Base-by-base conservation (phyloP, 371 early-diverging fungal genomes). In the Mucor lusitanicus region DNA sequence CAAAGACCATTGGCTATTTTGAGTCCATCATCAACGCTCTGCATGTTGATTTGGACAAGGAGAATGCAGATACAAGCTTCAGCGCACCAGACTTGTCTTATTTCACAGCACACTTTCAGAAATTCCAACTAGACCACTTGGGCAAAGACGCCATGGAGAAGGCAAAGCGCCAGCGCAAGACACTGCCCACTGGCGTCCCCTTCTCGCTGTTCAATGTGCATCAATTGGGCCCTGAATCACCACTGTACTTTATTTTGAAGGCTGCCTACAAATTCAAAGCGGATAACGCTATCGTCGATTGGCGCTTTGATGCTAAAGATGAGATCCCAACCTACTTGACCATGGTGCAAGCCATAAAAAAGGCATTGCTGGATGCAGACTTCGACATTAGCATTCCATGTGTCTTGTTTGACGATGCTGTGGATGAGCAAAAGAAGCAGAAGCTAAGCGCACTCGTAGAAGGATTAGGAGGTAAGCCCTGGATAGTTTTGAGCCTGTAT, bases 81-180 rank as follows among this genome's bases (percentile, higher is more conserved):
- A 77, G 79, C 48, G 82, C 87, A 58, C 81, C 87, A 37, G 88
- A 87, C 12, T 73, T 91, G 28, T 80, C 89, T 3, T 77, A 77
- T 46, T 87, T 89, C 50, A 76, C 75, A 21, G 85, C 85, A 23
- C 76, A 76, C 15, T 72, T 89, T 61, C 87, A 87, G 62, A 83
- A 87, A 61, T 89, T 89, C 59, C 91, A 91, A 74, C 72, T 87
- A 37, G 81, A 82, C 42, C 77, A 72, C 65, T 75, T 90, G n/a
- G 85, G 87, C 12, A 59, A 70, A 54, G 54, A 62, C 35, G 68
- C 74, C 13, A 73, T 67, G 1, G 58, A 61, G 7, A 61, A 67
- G 63, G 58, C 70, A 50, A 55, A 63, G 58, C 32, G 62, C 39
- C 56, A 64, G 33, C 63, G 63, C 19, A 42, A 67, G 35, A 21